A percentile compares a stretch with the other conserved stretches of the same genome.
Conservation (phyloP, 768 basidiomycete genomes). For the Kwoniella dejecticola region DNA sequence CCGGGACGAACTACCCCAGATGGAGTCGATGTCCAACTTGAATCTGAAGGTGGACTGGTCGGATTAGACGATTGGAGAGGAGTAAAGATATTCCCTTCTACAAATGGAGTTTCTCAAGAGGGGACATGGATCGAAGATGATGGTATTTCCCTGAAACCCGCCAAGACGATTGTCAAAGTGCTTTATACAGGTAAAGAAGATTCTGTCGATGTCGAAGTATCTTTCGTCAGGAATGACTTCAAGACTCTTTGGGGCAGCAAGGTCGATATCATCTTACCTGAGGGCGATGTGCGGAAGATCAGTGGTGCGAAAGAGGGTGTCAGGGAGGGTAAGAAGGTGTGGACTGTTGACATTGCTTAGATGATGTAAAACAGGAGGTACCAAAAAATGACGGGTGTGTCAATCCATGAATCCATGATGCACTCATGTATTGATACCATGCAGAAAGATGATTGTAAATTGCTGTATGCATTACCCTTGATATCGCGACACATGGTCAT, state of each 20-base stretch:
- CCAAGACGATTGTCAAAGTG: constrained; percentile 38
- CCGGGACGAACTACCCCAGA: constrained; percentile 41
- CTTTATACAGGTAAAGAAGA: constrained; percentile 30
- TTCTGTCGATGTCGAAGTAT: constrained; percentile 34
- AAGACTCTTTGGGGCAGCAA: constrained; percentile 43
- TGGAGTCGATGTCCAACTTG: constrained; percentile 45
- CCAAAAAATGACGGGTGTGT: too few relatives aligned
- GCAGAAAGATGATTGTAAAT: too few relatives aligned
- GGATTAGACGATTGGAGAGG: constrained; percentile 55
- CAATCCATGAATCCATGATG: too few relatives aligned
- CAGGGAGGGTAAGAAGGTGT: constrained; percentile 31
- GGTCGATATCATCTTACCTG: constrained; percentile 44
- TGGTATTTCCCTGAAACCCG: constrained; percentile 44
- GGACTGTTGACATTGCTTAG: constrained; percentile 18
- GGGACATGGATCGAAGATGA: constrained; percentile 55
- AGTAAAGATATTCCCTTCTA: constrained; percentile 51
- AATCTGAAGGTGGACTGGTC: constrained; percentile 47
- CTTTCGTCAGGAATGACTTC: constrained; percentile 41
- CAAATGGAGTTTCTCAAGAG: constrained; percentile 13
- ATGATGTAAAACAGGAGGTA: neutral
- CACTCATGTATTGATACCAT: too few relatives aligned
- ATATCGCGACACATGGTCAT: too few relatives aligned
- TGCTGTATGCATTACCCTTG: too few relatives aligned
- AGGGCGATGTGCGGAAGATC: constrained; percentile 43
- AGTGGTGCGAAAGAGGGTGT: constrained; percentile 28